Evolutionary conservation across 1,284 basidiomycete genomes (phyloP), one percentile per base, ranked within the genome.

Genomic region (Anthracocystis walkeri): DNA sequence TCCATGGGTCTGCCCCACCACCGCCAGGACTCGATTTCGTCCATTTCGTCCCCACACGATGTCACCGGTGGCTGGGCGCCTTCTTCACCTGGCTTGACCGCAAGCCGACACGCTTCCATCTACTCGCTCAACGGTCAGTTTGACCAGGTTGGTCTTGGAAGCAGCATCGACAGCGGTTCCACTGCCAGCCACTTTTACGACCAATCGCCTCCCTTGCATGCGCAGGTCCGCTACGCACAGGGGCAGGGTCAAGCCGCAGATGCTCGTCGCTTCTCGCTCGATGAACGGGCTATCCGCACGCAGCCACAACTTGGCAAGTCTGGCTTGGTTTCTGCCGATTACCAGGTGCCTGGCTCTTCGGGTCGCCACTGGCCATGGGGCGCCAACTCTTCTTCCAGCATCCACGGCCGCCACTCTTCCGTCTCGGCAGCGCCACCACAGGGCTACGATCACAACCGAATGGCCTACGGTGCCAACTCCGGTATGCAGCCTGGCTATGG

Each of bases 351-450:
- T 21, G 66, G 62, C 42, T 59, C 59, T 16, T 65, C 66, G 6
- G 71, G 71, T 21, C 71, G 75, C 29, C 75, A 77, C 52, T 77
- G 75, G 75, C 75, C 75, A 18, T 77, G 75, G 75, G 75, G 70
- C 16, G 51, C 67, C 21, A 63, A 29, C 42, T 58, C 55, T 2
- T 63, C 65, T 44, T 57, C 64, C 20, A 52, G 35, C 23, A 59
- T 75, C 16, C 75, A 77, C 50, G 71, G 67, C 11, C 63, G 75
- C 21, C 75, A 77, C 55, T 71, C 75, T 25, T 75, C 71, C 16
- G 71, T 77, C 7, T 71, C 71, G 10, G 75, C 75, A 12, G 71
- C 71, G 10, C 63, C 66, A 18, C 71, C 67, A 18, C 67, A 75
- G 49, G 62, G 64, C 14, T 77, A 75, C 51, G 75, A 74, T 31